A percentile compares a stretch with the other conserved stretches of the same genome.
Evolutionary conservation across 371 early-diverging fungal genomes (phyloP).

Genomic region (Mortierella sp.): DNA sequence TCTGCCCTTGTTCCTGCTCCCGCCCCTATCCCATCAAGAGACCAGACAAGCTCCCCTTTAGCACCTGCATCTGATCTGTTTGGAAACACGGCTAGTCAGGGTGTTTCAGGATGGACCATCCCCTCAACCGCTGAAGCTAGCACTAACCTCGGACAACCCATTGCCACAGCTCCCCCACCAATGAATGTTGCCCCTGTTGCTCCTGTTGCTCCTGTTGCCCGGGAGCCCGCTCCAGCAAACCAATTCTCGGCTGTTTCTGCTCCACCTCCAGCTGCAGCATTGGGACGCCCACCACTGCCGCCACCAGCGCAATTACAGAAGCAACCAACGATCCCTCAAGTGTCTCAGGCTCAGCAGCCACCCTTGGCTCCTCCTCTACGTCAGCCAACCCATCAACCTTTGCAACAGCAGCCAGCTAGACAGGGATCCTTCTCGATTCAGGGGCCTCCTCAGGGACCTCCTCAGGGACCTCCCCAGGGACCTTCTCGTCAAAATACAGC

Average conservation of each 20-base stretch:
- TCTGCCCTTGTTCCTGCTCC: conserved; percentile 18
- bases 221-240: neutral
- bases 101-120: conserved; percentile 42
- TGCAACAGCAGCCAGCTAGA: conserved; percentile 20
- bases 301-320: conserved; percentile 25
- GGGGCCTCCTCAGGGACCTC: conserved; percentile 15
- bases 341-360: neutral
- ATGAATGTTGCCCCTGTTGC: conserved; percentile 9
- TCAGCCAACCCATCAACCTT: conserved; percentile 17
- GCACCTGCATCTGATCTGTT: conserved; percentile 45
- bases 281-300: conserved; percentile 43
- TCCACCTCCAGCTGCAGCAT: conserved; percentile 9
- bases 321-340: neutral
- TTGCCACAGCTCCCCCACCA: neutral
- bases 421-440: conserved; percentile 27
- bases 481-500: neutral
- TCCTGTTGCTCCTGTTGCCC: conserved; percentile 8
- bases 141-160: too few species aligned
- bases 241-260: conserved; percentile 8
- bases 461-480: conserved; percentile 15
- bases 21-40: conserved; percentile 15
- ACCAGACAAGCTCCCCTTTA: conserved; percentile 35
- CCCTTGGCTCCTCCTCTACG: conserved; percentile 6
- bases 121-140: conserved; percentile 17
- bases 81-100: conserved; percentile 36